Evolutionary conservation across 73 alveolate species (phyloP).

Genomic region (Tetrahymena elliotti): DNA sequence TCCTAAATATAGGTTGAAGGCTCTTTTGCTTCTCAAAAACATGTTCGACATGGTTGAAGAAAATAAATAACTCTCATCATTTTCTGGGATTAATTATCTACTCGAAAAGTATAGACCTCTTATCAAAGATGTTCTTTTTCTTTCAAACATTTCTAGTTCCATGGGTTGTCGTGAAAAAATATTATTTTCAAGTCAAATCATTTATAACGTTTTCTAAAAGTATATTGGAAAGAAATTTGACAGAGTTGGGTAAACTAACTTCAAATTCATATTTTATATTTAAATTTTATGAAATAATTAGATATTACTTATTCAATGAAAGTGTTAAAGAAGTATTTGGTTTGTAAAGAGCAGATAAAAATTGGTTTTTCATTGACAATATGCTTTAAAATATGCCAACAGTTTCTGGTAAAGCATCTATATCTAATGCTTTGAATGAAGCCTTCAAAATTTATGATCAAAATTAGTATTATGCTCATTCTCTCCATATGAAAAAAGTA

Average conservation of each 20-base stretch:
- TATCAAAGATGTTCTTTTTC: background rate
- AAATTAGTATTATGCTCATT: background rate
- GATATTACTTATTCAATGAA: background rate
- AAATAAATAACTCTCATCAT: background rate
- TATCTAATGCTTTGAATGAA: background rate
- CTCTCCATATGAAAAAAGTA: background rate
- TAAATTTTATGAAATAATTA: background rate
- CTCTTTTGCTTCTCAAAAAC: background rate
- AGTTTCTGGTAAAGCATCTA: background rate
- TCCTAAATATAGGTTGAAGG: background rate
- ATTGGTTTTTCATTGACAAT: background rate
- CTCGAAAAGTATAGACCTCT: background rate
- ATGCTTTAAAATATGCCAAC: background rate
- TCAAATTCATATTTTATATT: background rate
- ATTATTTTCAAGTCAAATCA: background rate
- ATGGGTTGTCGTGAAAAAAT: background rate
- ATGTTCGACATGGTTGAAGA: background rate
- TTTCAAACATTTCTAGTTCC: background rate
- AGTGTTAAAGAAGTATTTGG: background rate
- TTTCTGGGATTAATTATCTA: background rate
- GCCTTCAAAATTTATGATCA: background rate
- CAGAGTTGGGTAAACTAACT: background rate
- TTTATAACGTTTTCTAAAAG: background rate
- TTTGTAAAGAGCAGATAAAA: background rate
- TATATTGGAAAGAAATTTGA: background rate